Conservation (phyloP, 129 eudicot genomes). For the Chrysanthemum seticuspe region DNA sequence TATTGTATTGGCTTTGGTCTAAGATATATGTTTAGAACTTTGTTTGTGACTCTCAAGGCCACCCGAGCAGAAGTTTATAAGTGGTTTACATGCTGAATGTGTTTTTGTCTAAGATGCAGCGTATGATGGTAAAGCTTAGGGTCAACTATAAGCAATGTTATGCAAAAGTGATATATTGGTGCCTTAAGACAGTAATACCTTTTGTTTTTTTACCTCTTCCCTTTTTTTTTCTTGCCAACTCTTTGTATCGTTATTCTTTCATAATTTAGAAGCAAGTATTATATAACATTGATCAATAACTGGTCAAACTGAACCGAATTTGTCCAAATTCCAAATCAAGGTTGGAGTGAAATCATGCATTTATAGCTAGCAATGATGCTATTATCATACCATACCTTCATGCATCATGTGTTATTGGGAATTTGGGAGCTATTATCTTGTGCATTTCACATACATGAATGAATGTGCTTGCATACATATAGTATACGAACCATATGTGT, state of each 20-base stretch:
- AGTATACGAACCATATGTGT: not conserved
- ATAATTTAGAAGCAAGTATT: not conserved
- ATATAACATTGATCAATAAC: not conserved
- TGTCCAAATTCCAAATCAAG: not conserved
- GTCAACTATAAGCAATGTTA: not conserved
- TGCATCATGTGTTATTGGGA: no score
- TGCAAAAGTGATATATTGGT: not conserved
- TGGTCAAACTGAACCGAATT: not conserved
- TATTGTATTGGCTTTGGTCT: no score
- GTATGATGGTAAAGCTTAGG: conserved; percentile 4
- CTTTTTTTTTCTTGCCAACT: not conserved
- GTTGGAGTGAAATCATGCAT: no score
- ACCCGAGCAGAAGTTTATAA: not conserved
- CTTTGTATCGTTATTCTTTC: not conserved
- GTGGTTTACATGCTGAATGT: conserved; percentile 2
- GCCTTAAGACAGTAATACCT: not conserved
- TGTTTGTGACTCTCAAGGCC: no score
- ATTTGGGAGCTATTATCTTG: not conserved
- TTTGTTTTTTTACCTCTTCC: not conserved
- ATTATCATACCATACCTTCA: no score
- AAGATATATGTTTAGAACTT: not conserved
- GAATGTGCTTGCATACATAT: not conserved
- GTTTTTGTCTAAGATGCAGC: not conserved
- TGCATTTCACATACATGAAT: not conserved
- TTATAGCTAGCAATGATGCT: no score